phyloP scores from a whole-genome alignment of 257 asterid genomes.

The Mentha longifolia region DNA sequence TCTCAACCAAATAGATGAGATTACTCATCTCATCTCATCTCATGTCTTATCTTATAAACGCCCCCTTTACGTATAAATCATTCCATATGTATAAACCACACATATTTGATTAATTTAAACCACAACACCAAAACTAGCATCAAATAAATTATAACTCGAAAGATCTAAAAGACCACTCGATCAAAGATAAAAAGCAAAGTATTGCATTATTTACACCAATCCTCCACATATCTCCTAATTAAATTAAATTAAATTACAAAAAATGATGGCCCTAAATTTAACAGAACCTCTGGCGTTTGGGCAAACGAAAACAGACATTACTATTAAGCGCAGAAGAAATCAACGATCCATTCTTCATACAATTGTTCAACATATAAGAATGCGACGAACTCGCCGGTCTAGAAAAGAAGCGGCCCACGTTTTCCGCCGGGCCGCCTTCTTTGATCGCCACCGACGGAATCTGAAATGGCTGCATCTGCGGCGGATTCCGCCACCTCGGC shows the following conservation, averaged over 20 bases:
- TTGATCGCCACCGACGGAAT: constrained; percentile 60
- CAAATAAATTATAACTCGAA: too few relatives aligned
- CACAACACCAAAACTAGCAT: too few relatives aligned
- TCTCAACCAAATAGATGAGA: too few relatives aligned
- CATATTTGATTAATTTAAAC: too few relatives aligned
- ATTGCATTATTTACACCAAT: constrained; percentile 50
- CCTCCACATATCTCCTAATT: constrained; percentile 14
- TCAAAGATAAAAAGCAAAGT: constrained; percentile 35
- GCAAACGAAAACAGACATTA: constrained; percentile 37
- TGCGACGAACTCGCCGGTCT: constrained; percentile 11
- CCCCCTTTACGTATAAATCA: too few relatives aligned
- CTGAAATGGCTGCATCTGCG: constrained; percentile 57
- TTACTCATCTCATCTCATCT: too few relatives aligned
- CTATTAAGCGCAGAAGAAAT: constrained; percentile 35
- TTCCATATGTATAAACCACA: too few relatives aligned
- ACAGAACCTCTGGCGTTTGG: constrained; percentile 56
- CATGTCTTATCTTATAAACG: too few relatives aligned
- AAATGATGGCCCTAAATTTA: constrained; percentile 15
- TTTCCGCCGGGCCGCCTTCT: constrained; percentile 39
- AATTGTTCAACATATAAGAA: constrained; percentile 26
- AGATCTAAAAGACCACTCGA: too few relatives aligned
- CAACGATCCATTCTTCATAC: constrained; percentile 34
- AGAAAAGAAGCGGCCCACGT: too few relatives aligned
- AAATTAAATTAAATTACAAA: constrained; percentile 43
- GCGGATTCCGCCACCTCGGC: constrained; percentile 90